Conservation (phyloP, 495 filamentous ascomycete genomes). For the Aspergillus wentii region DNA sequence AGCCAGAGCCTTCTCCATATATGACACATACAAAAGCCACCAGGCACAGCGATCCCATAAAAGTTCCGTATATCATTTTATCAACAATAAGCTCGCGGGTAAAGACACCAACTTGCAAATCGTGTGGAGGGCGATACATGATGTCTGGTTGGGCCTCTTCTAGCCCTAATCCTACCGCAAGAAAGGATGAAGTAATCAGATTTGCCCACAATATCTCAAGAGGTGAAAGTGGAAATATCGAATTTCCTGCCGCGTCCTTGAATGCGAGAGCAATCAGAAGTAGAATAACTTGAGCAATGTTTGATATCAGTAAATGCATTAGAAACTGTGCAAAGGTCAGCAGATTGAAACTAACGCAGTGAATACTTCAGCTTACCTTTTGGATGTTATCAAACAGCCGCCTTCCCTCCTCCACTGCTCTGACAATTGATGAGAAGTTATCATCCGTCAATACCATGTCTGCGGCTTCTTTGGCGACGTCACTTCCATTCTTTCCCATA, state of each 20-base stretch:
- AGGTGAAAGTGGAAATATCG: slow-evolving; percentile 71
- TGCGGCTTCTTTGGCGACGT: slow-evolving; percentile 85
- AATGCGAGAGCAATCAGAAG: slow-evolving; percentile 69
- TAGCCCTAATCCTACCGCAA: slow-evolving; percentile 69
- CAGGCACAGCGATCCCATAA: slow-evolving; percentile 64
- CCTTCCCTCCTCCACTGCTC: slow-evolving; percentile 66
- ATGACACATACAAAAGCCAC: slow-evolving; percentile 65
- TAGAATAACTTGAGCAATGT: slow-evolving; percentile 69
- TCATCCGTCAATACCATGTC: slow-evolving; percentile 88
- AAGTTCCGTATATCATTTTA: slow-evolving; percentile 67
- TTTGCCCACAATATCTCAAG: slow-evolving; percentile 78
- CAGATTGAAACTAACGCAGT: not conserved
- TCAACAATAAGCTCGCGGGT: slow-evolving; percentile 64
- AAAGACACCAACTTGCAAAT: slow-evolving; percentile 64
- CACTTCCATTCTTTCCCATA: slow-evolving; percentile 77
- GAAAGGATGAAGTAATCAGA: slow-evolving; percentile 70
- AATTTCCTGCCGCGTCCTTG: slow-evolving; percentile 56
- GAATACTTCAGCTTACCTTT: slow-evolving; percentile 36
- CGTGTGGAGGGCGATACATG: slow-evolving; percentile 67
- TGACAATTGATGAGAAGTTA: slow-evolving; percentile 76
- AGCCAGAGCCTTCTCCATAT: slow-evolving; percentile 55
- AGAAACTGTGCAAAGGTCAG: slow-evolving; percentile 46
- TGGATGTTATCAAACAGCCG: slow-evolving; percentile 78
- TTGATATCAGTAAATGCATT: slow-evolving; percentile 66
- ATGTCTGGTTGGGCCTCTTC: slow-evolving; percentile 63